Evolutionary conservation across 805 yeast genomes (phyloP).

Genomic region (Henningerozyma blattae): DNA sequence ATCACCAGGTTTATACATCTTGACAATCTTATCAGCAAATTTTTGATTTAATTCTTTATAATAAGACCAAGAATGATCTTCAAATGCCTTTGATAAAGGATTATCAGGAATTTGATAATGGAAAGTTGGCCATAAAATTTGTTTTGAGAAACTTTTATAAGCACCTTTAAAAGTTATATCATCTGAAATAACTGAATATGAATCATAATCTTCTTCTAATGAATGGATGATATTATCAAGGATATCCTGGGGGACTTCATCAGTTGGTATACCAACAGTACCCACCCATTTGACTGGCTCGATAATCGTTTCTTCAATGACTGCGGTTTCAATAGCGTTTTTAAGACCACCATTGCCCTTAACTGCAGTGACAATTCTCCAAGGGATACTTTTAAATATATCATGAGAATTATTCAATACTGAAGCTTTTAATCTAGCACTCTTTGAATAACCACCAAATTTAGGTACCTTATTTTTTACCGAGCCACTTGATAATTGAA

Average conservation of each 20-base stretch:
- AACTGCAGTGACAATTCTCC: conserved; percentile 57
- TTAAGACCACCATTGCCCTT: conserved; percentile 83
- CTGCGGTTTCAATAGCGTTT: conserved; percentile 66
- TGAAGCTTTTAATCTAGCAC: conserved; percentile 33
- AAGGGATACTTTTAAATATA: conserved; percentile 42
- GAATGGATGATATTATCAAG: conserved; percentile 39
- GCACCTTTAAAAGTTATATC: conserved; percentile 84
- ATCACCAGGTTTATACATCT: conserved; percentile 60
- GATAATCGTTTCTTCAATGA: conserved; percentile 27
- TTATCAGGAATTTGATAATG: conserved; percentile 92
- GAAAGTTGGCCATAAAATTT: conserved; percentile 91
- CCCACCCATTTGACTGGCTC: conserved; percentile 65
- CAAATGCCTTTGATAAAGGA: conserved; percentile 87
- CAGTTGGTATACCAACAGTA: conserved; percentile 86
- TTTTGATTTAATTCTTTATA: conserved; percentile 64
- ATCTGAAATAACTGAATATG: conserved; percentile 57
- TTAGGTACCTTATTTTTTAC: conserved; percentile 26
- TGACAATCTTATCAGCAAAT: conserved; percentile 66
- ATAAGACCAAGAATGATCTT: conserved; percentile 87
- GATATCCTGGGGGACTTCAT: conserved; percentile 51
- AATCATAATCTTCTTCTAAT: conserved; percentile 37
- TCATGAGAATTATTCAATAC: conserved; percentile 28
- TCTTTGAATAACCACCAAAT: conserved; percentile 67
- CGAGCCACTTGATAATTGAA: conserved; percentile 12
- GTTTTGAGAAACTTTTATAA: conserved; percentile 84